These are phyloP conservation scores for Tolypocladium pustulatum DNA, from an alignment of 2,329 filamentous ascomycete genomes.

Conservation along the genomic window DNA sequence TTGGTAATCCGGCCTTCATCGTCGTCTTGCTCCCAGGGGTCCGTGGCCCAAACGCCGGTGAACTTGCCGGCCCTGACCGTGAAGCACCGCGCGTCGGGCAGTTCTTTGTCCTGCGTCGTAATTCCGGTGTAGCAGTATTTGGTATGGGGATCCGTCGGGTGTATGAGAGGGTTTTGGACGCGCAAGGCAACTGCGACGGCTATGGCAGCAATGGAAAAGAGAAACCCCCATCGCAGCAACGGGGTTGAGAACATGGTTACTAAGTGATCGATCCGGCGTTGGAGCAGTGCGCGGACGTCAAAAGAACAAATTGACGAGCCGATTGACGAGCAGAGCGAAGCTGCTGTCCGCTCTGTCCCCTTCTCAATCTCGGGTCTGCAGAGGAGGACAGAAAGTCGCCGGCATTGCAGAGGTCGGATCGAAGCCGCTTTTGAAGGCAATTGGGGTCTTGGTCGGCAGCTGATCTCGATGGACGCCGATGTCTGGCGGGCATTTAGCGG, in stretches of 20 bases:
- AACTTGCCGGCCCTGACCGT: conserved; percentile 42
- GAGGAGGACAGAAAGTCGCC: background rate
- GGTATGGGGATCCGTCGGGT: background rate
- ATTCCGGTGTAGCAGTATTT: conserved; percentile 30
- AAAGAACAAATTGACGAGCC: background rate
- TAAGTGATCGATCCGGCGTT: background rate
- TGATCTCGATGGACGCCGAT: background rate
- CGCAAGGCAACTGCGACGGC: conserved; percentile 20
- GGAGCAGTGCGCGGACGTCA: background rate
- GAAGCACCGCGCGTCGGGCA: conserved; percentile 42
- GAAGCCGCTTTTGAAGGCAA: background rate
- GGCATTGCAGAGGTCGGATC: background rate
- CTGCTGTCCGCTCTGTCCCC: background rate
- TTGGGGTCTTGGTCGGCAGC: background rate
- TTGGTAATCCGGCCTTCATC: too few relatives aligned
- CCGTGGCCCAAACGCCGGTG: conserved; percentile 31
- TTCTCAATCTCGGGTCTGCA: background rate
- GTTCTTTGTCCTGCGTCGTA: conserved; percentile 22
- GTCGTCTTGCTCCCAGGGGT: too few relatives aligned
- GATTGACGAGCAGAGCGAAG: background rate
- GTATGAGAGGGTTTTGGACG: background rate
- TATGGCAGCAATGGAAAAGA: conserved; percentile 18
- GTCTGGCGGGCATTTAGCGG: background rate
- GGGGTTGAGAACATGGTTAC: conserved; percentile 1
- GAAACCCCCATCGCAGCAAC: conserved; percentile 17